Evolutionary conservation across 164 flowering plant genomes (phyloP), one percentile per base, ranked within the genome.

Genomic region (Magnolia sinica): DNA sequence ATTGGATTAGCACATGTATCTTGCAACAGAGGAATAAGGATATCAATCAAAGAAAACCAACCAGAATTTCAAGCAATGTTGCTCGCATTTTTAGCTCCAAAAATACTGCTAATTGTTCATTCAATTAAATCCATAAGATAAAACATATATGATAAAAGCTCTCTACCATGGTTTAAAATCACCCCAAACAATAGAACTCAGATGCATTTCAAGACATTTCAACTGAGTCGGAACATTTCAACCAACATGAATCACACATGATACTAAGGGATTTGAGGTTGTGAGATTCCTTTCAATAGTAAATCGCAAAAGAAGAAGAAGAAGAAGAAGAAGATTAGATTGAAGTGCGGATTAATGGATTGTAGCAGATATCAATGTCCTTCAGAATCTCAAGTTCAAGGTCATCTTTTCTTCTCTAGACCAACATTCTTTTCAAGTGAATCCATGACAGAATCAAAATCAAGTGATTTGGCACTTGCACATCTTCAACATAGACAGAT

Each of bases 1-100:
- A 67, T 80, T 20, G 59, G 29, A 71, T 79, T 58, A 84, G 71
- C 52, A 71, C 37, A 52, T 7, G 29, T 5, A 64, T 24, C 52
- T 58, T 10, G 61, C 61, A 55, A 16, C 61, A 55, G 61, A 55
- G 61, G 18, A 16, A 55, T 7, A 55, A 10, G 16, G 4, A 55
- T 37, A 55, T 10, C 61, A 55, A 16, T 2, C 13, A 16, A 55
- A 55, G 61, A 55, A 55, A 55, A 55, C 18, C 61, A 55, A 18
- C 61, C 61, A 55, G 18, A 10, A 55, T 55, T 10, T 10, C 61
- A 55, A 2, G 61, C 61, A 55, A 10, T 8, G 16, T 55, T 55
- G 61, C 18, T 55, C 13, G 61, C 61, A 55, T 55, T 55, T 55
- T 16, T 10, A 55, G 61, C 61, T 55, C 13, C 45, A 37, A 5